These are phyloP conservation scores for Penicillium freii DNA, from an alignment of 2,329 filamentous ascomycete genomes.

Conservation along the genomic window DNA sequence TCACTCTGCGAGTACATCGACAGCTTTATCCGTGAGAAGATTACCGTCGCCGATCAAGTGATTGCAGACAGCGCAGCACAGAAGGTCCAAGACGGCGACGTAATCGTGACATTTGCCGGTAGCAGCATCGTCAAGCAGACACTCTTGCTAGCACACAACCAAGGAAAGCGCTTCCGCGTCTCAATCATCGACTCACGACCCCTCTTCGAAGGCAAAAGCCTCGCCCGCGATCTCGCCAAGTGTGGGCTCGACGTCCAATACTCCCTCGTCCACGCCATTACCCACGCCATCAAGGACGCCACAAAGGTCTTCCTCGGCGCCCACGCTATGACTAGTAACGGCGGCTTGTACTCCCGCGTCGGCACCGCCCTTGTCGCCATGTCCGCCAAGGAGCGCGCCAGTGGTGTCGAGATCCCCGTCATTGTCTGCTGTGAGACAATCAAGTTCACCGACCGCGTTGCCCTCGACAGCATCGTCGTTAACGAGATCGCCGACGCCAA, in stretches of 20 bases:
- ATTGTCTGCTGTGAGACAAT: constrained; percentile 90
- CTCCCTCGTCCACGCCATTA: constrained; percentile 73
- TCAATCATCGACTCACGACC: constrained; percentile 77
- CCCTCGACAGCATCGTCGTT: constrained; percentile 85
- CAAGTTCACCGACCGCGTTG: constrained; percentile 89
- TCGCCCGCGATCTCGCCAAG: constrained; percentile 68
- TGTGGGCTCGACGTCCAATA: constrained; percentile 77
- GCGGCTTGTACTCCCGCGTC: constrained; percentile 79
- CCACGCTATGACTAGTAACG: constrained; percentile 94
- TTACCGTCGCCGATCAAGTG: constrained; percentile 80
- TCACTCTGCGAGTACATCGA: constrained; percentile 79
- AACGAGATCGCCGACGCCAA: constrained; percentile 86
- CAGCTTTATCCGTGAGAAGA: constrained; percentile 83
- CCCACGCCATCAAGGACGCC: constrained; percentile 67
- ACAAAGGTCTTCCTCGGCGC: constrained; percentile 80
- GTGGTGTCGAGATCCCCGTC: constrained; percentile 68
- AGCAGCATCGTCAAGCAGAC: constrained; percentile 83
- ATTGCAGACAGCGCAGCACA: constrained; percentile 74
- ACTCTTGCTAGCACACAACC: constrained; percentile 66
- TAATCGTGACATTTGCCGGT: constrained; percentile 82
- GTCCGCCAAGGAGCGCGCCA: constrained; percentile 64
- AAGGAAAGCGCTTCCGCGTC: constrained; percentile 76
- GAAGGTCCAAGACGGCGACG: constrained; percentile 75
- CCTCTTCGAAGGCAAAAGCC: constrained; percentile 65
- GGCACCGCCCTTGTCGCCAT: constrained; percentile 86